phyloP scores from a whole-genome alignment of 805 yeast genomes.

The Candida nitratophila region DNA sequence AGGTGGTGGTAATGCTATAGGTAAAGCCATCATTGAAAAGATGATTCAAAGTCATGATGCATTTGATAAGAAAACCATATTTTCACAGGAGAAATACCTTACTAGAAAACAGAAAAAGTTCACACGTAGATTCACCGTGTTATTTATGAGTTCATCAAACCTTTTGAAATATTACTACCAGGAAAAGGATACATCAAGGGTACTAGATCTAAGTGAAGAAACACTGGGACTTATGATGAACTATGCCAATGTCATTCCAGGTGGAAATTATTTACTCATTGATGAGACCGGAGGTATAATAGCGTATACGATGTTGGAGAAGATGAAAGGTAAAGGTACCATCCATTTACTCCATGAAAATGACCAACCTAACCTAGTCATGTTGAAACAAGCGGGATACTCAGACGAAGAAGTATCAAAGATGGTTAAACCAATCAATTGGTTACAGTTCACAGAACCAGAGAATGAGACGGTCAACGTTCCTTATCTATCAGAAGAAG shows the following conservation, averaged over 20 bases:
- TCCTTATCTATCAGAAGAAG: slow-evolving; percentile 39
- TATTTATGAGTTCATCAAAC: slow-evolving; percentile 62
- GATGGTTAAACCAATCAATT: slow-evolving; percentile 63
- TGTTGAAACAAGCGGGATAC: slow-evolving; percentile 60
- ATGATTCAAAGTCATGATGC: slow-evolving; percentile 81
- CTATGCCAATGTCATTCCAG: slow-evolving; percentile 78
- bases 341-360: slow-evolving; percentile 81
- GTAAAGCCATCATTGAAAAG: slow-evolving; percentile 71
- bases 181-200: slow-evolving; percentile 67
- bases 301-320: slow-evolving; percentile 77
- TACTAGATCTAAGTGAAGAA: slow-evolving; percentile 81
- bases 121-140: slow-evolving; percentile 76
- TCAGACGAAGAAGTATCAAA: slow-evolving; percentile 41
- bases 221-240: slow-evolving; percentile 70
- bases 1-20: slow-evolving; percentile 54
- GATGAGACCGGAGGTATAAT: slow-evolving; percentile 97
- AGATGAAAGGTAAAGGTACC: slow-evolving; percentile 74
- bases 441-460: slow-evolving; percentile 81
- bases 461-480: slow-evolving; percentile 45
- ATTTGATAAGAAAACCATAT: slow-evolving; percentile 82
- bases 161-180: slow-evolving; percentile 60
- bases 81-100: slow-evolving; percentile 86
- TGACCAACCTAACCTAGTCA: slow-evolving; percentile 81
- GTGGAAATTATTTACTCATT: slow-evolving; percentile 79
- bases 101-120: slow-evolving; percentile 90